Conservation (phyloP, 1,284 basidiomycete species). For the Apiotrichum gracile region DNA sequence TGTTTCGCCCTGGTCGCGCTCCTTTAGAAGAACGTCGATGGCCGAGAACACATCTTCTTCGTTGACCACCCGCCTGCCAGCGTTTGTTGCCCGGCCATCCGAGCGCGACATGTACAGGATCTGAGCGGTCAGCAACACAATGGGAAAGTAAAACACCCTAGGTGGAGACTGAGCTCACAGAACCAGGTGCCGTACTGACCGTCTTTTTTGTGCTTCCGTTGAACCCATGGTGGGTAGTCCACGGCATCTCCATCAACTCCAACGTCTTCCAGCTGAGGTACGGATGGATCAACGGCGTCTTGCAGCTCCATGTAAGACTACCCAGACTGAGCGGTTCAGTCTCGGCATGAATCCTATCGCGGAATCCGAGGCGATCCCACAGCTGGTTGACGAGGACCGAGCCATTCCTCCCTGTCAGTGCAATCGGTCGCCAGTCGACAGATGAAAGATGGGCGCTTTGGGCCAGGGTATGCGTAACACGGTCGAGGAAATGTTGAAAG, state of each 20-base stretch:
- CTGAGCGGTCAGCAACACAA: not conserved
- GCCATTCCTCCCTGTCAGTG: not conserved
- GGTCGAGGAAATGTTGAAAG: constrained; percentile 5
- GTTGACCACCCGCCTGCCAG: not conserved
- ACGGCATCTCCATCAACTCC: constrained; percentile 2
- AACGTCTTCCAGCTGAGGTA: not conserved
- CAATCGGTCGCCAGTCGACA: not conserved
- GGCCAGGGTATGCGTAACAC: not conserved
- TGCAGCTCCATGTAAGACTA: not conserved
- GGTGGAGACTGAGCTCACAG: too few relatives aligned
- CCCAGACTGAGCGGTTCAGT: too few relatives aligned
- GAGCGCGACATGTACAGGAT: constrained; percentile 3
- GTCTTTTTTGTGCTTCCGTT: not conserved
- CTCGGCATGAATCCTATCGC: not conserved
- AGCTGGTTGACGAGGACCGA: not conserved
- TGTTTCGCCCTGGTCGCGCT: not conserved
- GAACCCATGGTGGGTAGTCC: not conserved
- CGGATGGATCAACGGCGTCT: constrained; percentile 4
- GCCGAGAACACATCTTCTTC: not conserved
- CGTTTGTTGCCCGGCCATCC: not conserved
- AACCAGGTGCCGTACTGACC: too few relatives aligned
- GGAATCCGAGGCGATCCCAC: not conserved
- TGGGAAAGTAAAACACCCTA: too few relatives aligned
- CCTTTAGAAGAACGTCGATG: not conserved
- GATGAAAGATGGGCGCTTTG: not conserved